Conservation (phyloP, 2,329 filamentous ascomycete genomes). For the Trichophyton benhamiae region DNA sequence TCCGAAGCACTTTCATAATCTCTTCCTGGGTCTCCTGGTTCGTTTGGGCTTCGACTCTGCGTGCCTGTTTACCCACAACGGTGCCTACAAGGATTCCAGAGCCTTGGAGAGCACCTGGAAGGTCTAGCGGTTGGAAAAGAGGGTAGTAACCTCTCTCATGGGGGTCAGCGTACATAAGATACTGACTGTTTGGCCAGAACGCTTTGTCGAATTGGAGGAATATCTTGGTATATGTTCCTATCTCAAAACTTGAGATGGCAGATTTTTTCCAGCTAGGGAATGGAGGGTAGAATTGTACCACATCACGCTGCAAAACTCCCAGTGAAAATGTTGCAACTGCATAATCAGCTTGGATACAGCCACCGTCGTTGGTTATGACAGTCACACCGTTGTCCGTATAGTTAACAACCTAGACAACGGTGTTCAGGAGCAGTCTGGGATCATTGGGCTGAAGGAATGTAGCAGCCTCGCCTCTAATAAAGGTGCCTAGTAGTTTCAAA, state of each 20-base stretch:
- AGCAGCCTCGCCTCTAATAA: conserved; percentile 45
- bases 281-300: conserved; percentile 49
- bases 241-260: conserved; percentile 52
- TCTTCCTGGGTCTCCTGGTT: conserved; percentile 47
- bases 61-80: conserved; percentile 45
- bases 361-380: conserved; percentile 42
- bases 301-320: conserved; percentile 53
- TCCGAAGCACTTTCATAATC: conserved; percentile 44
- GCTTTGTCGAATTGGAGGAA: conserved; percentile 47
- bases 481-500: conserved; percentile 19
- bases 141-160: conserved; percentile 43
- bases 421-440: conserved; percentile 45
- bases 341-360: conserved; percentile 47
- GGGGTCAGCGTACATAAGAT: conserved; percentile 42
- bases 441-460: conserved; percentile 48
- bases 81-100: conserved; percentile 57
- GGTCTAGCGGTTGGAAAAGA: conserved; percentile 52
- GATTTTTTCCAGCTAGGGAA: conserved; percentile 48
- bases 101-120: conserved; percentile 45
- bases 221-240: conserved; percentile 58
- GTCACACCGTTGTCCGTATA: conserved; percentile 44
- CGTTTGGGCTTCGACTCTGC: conserved; percentile 47
- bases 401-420: conserved; percentile 42
- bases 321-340: conserved; percentile 57
- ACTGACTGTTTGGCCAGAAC: conserved; percentile 50